Conservation (phyloP, 345 rosid genomes). For the thale cress (Arabidopsis thaliana) region TAIR10.1 NC_003076.8:18370001-18370500, state of each 20-base stretch:
- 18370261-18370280: neutral
- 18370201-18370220: slow-evolving; percentile 24
- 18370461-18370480: slow-evolving; percentile 85
- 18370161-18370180: neutral
- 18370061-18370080: slow-evolving; percentile 63
- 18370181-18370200: slow-evolving; percentile 6
- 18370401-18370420: slow-evolving; percentile 67
- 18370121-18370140: slow-evolving; percentile 28
- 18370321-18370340: slow-evolving; percentile 49
- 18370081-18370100: slow-evolving; percentile 70
- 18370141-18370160: slow-evolving; percentile 1
- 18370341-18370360: slow-evolving; percentile 59
- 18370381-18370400: slow-evolving; percentile 62
- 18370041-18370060: slow-evolving; percentile 74
- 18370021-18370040: slow-evolving; percentile 77
- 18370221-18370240: neutral
- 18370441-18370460: slow-evolving; percentile 84
- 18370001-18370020: slow-evolving; percentile 80
- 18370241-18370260: neutral
- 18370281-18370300: slow-evolving; percentile 84
- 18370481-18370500: slow-evolving; percentile 92
- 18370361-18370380: slow-evolving; percentile 63
- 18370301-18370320: slow-evolving; percentile 59
- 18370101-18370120: slow-evolving; percentile 90
- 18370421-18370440: slow-evolving; percentile 81